Percentiles rank a stretch among this genome's conserved stretches.
phyloP scores from a whole-genome alignment of 495 filamentous ascomycete species.

The Mytilinidion resinicola region DNA sequence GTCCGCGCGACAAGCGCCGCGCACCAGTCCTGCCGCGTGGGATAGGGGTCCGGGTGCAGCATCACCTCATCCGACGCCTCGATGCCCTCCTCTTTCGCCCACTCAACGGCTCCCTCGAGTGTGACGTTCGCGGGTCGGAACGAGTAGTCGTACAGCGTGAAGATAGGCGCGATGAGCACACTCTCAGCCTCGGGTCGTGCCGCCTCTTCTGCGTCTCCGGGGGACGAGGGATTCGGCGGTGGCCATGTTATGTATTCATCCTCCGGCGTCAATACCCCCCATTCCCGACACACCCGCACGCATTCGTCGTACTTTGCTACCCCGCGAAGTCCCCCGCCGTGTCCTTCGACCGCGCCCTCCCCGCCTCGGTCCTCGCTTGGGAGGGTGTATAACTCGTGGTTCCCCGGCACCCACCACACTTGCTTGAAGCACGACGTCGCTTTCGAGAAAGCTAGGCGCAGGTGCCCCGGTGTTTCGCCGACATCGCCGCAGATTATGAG shows the following conservation, averaged over 20 bases:
- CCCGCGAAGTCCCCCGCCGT: constrained; percentile 29
- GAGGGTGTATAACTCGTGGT: constrained; percentile 39
- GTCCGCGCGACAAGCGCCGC: constrained; percentile 25
- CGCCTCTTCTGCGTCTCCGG: no score
- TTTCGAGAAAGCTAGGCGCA: constrained; percentile 31
- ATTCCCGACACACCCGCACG: constrained; percentile 30
- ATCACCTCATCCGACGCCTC: constrained; percentile 36
- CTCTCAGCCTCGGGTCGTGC: constrained; percentile 31
- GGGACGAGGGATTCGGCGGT: no score
- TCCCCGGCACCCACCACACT: constrained; percentile 39
- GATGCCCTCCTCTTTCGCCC: constrained; percentile 37
- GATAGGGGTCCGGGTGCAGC: constrained; percentile 34
- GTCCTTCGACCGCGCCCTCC: constrained; percentile 4
- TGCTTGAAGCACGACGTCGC: constrained; percentile 33
- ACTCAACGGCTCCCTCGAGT: constrained; percentile 31
- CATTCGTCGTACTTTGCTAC: constrained; percentile 37
- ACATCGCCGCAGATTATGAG: constrained; percentile 38
- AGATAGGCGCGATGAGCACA: constrained; percentile 35
- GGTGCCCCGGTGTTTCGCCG: constrained; percentile 33
- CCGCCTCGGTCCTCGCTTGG: background rate
- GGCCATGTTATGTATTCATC: constrained; percentile 35
- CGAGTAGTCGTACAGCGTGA: constrained; percentile 40
- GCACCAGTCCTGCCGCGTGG: constrained; percentile 36
- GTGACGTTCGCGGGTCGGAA: constrained; percentile 34
- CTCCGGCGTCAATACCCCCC: constrained; percentile 37